Conservation (phyloP, 495 filamentous ascomycete species). For the Neurospora intermedia region DNA sequence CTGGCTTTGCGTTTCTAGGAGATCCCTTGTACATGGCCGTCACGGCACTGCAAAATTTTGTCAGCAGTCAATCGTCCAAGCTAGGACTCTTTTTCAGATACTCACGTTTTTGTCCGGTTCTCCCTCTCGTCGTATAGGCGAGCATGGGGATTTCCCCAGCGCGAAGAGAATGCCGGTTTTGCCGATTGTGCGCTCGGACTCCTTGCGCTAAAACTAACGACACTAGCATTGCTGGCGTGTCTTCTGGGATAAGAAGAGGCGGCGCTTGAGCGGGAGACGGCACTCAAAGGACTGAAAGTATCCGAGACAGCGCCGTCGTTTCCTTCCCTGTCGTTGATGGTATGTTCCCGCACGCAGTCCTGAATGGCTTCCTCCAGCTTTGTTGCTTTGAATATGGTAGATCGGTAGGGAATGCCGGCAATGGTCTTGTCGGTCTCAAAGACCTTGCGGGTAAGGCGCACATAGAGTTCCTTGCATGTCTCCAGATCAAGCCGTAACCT, state of each 20-base stretch:
- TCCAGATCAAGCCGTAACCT: slow-evolving; percentile 85
- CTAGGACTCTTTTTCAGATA: background rate
- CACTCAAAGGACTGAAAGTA: slow-evolving; percentile 19
- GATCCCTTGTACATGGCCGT: slow-evolving; percentile 87
- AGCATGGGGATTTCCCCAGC: slow-evolving; percentile 50
- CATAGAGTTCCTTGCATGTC: slow-evolving; percentile 92
- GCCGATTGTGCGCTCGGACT: slow-evolving; percentile 29
- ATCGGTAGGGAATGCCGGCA: slow-evolving; percentile 84
- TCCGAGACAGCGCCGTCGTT: slow-evolving; percentile 43
- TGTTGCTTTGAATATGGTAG: slow-evolving; percentile 91
- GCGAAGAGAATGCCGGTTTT: slow-evolving; percentile 34
- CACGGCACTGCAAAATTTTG: slow-evolving; percentile 50
- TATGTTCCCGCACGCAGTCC: slow-evolving; percentile 81
- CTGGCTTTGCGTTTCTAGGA: slow-evolving; percentile 48
- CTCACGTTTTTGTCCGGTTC: slow-evolving; percentile 86
- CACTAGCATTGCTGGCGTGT: slow-evolving; percentile 50
- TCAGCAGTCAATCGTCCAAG: slow-evolving; percentile 18
- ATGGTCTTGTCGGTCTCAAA: slow-evolving; percentile 98
- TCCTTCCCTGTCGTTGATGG: slow-evolving; percentile 67
- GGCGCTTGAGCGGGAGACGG: slow-evolving; percentile 28
- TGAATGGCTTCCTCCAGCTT: slow-evolving; percentile 90
- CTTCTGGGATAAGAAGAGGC: slow-evolving; percentile 26
- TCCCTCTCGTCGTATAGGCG: slow-evolving; percentile 71
- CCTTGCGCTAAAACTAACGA: slow-evolving; percentile 47
- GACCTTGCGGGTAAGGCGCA: slow-evolving; percentile 83